A percentile compares a stretch with the other conserved stretches of the same genome.
phyloP scores from a whole-genome alignment of 169 alveolate species.

The Plasmodium inui region DNA sequence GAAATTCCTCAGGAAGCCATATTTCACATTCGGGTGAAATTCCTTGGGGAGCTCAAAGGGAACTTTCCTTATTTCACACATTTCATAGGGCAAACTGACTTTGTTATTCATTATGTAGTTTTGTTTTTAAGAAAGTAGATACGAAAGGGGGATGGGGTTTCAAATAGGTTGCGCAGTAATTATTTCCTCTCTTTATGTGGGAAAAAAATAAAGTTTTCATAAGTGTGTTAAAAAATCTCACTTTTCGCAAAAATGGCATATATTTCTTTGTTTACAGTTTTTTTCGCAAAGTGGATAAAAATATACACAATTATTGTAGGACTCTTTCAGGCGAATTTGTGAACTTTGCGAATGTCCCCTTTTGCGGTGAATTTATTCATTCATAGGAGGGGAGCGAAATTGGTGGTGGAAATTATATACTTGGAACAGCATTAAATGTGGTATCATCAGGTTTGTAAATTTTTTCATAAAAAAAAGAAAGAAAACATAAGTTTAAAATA shows the following conservation, averaged over 20 bases:
- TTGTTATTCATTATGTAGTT: constrained; percentile 42
- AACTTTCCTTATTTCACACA: constrained; percentile 26
- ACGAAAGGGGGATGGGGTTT: not conserved
- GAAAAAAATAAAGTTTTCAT: not conserved
- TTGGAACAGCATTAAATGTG: not conserved
- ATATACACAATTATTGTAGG: not conserved
- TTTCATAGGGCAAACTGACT: constrained; percentile 51
- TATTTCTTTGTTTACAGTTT: not conserved
- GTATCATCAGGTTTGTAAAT: not conserved
- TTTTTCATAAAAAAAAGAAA: not conserved
- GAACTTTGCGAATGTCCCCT: not conserved
- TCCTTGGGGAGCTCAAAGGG: constrained; percentile 69
- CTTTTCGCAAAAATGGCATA: constrained; percentile 22
- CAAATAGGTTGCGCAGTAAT: not conserved
- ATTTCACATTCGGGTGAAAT: constrained; percentile 72
- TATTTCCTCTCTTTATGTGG: not conserved
- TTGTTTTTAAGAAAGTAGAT: constrained; percentile 3
- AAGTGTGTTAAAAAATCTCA: constrained; percentile 22
- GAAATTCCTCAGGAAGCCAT: constrained; percentile 68
- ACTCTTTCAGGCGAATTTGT: not conserved
- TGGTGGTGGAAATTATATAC: not conserved
- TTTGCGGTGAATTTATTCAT: not conserved
- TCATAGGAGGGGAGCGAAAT: not conserved
- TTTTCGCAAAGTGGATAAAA: not conserved
- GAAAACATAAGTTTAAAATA: not conserved